These are phyloP conservation scores for Sinapis alba DNA, from an alignment of 441 rosid genomes.

Conservation along the genomic window DNA sequence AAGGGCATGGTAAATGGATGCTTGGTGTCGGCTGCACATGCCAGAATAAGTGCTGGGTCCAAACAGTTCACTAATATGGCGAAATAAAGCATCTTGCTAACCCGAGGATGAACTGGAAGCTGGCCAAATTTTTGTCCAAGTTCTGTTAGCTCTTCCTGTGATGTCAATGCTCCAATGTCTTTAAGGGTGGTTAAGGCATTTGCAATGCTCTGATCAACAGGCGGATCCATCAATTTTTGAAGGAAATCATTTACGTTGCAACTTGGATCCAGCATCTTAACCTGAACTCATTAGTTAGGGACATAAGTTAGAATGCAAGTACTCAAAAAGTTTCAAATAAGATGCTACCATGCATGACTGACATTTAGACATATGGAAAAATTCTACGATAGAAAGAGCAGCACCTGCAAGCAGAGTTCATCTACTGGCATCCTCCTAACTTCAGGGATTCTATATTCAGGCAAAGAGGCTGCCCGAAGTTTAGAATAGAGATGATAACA, in stretches of 20 bases:
- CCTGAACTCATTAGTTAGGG: constrained; percentile 48
- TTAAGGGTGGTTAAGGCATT: constrained; percentile 73
- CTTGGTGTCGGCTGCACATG: constrained; percentile 81
- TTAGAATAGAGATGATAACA: constrained; percentile 91
- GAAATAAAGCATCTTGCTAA: constrained; percentile 87
- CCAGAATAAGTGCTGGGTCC: constrained; percentile 87
- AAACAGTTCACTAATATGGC: constrained; percentile 87
- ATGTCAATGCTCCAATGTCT: constrained; percentile 82
- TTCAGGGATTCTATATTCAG: constrained; percentile 86
- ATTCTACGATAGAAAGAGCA: constrained; percentile 3
- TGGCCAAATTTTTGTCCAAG: constrained; percentile 82
- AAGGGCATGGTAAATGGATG: constrained; percentile 83
- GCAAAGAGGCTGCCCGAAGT: constrained; percentile 71
- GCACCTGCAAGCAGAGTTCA: constrained; percentile 90
- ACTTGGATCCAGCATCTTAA: constrained; percentile 75
- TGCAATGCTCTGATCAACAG: constrained; percentile 59
- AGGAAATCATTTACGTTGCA: constrained; percentile 67
- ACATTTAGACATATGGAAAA: not conserved
- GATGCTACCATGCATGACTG: constrained; percentile 8
- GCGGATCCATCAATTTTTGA: constrained; percentile 82
- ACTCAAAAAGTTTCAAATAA: constrained; percentile 22
- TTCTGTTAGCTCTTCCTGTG: constrained; percentile 70
- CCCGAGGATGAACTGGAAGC: constrained; percentile 85
- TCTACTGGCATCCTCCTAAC: constrained; percentile 88
- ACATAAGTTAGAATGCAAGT: not conserved